Evolutionary conservation across 139 green algal species (phyloP), one percentile per base, ranked within the genome.

Genomic region (Picochlorum sp.): DNA sequence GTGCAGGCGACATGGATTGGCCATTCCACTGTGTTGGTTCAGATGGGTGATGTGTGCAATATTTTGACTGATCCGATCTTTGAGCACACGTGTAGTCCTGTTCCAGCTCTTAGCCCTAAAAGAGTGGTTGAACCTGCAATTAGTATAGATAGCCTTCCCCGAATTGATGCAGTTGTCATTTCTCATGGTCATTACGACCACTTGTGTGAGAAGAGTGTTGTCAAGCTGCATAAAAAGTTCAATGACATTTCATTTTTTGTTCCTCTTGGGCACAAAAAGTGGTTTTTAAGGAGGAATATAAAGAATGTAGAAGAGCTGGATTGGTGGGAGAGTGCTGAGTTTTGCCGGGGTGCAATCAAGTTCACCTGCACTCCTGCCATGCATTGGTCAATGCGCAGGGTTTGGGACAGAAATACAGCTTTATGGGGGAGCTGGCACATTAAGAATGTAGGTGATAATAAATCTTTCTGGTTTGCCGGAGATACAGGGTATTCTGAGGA

Each of bases 21-120:
- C 0, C 86, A 93, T 68, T 78, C 80, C 20, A 87, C 68, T 3
- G 60, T 81, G 15, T 68, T 92, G 41, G 74, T 86, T 30, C 78
- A 86, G 57, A 79, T 91, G 71, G 78, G 74, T 37, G 82, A 81
- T 11, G 5, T 85, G 9, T 54, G 47, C 4, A 81, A 65, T 15
- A 83, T 92, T 57, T 63, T 92, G 18, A 92, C 86, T 1, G 86
- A 94, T 69, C 86, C 86, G 1, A 56, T 88, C 4, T 88, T 92
- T 57, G 72, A 65, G 6, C 51, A 84, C 45, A 76, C 81, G 14
- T 79, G 68, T 54, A 74, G 68, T 77, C 71, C 67, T 8, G 20
- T 78, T 26, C 60, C 49, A 31, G 75, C 28, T 23, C 30, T 72
- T 23, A 82, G 86, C 0, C 77, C 79, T 6, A 76, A 74, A 58